Percentiles rank a stretch among this genome's conserved stretches.
These are phyloP conservation scores for Scleroderma bovista DNA, from an alignment of 768 basidiomycete species.

Conservation along the genomic window DNA sequence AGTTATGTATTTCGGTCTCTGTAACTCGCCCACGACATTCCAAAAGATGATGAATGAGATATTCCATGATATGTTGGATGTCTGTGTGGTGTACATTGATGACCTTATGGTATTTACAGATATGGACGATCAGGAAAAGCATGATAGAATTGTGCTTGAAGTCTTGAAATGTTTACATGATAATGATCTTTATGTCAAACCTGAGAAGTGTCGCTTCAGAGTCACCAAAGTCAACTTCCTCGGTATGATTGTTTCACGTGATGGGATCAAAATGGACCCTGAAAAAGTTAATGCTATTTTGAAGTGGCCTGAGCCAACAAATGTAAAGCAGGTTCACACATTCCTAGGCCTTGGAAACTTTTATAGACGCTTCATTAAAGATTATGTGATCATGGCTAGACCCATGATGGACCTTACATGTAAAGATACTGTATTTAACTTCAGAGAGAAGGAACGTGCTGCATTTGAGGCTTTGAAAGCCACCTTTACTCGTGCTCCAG, in stretches of 20 bases:
- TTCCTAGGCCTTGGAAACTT: constrained; percentile 30
- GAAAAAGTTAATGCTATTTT: not conserved
- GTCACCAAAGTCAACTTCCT: constrained; percentile 25
- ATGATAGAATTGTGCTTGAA: constrained; percentile 7
- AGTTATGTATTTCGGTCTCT: constrained; percentile 36
- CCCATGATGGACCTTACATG: constrained; percentile 18
- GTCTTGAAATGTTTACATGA: constrained; percentile 26
- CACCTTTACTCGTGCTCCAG: constrained; percentile 21
- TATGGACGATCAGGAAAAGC: constrained; percentile 4
- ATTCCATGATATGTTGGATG: constrained; percentile 1
- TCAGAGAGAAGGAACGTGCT: constrained; percentile 5
- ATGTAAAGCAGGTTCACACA: not conserved
- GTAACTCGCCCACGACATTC: constrained; percentile 31
- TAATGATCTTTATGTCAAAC: constrained; percentile 31
- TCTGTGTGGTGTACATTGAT: constrained; percentile 40
- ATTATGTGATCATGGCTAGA: constrained; percentile 20
- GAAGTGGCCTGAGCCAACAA: not conserved
- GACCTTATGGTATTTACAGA: constrained; percentile 34
- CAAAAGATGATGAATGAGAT: constrained; percentile 24
- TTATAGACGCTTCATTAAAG: constrained; percentile 24
- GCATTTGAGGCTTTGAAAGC: constrained; percentile 30
- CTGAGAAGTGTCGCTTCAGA: constrained; percentile 31
- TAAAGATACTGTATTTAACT: constrained; percentile 7
- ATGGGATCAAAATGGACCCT: not conserved
- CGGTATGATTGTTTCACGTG: constrained; percentile 14